Percentiles rank a stretch among this genome's conserved stretches.
These are phyloP conservation scores for Metschnikowia kunwiensis DNA, from an alignment of 805 yeast genomes.

Conservation along the genomic window DNA sequence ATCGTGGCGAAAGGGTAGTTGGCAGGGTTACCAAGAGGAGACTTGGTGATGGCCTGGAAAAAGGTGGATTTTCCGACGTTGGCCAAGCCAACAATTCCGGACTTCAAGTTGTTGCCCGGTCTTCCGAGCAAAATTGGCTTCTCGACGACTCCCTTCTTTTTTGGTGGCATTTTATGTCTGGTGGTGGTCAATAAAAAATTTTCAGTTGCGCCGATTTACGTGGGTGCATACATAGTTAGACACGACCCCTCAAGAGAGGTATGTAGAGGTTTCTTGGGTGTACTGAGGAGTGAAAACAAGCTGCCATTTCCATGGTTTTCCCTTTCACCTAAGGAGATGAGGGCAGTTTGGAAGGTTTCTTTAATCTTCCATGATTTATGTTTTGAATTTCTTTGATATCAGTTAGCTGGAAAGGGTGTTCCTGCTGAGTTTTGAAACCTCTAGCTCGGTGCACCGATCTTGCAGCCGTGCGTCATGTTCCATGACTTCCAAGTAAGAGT, in stretches of 20 bases:
- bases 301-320: too few species aligned
- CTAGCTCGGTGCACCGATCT: too few species aligned
- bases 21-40: conserved; percentile 30
- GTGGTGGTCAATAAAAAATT: conserved; percentile 12
- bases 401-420: too few species aligned
- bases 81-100: conserved; percentile 42
- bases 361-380: too few species aligned
- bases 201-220: conserved; percentile 15
- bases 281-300: too few species aligned
- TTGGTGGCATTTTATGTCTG: conserved; percentile 59
- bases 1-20: conserved; percentile 72
- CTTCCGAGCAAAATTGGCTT: conserved; percentile 65
- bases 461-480: too few species aligned
- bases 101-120: conserved; percentile 35
- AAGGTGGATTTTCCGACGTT: conserved; percentile 23
- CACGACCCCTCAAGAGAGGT: conserved; percentile 8
- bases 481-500: too few species aligned
- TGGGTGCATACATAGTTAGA: conserved; percentile 4
- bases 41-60: conserved; percentile 25
- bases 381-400: too few species aligned
- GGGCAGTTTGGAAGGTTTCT: too few species aligned
- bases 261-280: neutral
- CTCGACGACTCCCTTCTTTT: conserved; percentile 60
- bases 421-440: too few species aligned
- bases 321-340: too few species aligned